phyloP scores from a whole-genome alignment of 768 basidiomycete genomes.

The Lactarius pseudohatsudake region DNA sequence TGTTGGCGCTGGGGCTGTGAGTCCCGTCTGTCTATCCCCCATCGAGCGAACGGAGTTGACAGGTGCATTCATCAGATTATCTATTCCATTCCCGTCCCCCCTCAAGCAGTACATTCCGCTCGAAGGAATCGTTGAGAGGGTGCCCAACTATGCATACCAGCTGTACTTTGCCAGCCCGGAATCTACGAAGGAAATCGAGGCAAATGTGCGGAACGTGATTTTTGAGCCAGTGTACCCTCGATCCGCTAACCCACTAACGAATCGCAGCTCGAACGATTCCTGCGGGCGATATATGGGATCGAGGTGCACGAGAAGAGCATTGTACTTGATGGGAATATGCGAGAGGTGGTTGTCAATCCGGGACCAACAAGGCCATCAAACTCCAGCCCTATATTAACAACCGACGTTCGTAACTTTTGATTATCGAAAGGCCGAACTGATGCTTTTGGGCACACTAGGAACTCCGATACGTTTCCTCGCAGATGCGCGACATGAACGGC shows the following conservation, averaged over 20 bases:
- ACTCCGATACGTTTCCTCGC: slow-evolving; percentile 48
- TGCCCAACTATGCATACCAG: slow-evolving; percentile 67
- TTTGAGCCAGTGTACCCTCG: background rate
- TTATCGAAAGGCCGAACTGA: background rate
- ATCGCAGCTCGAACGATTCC: slow-evolving; percentile 30
- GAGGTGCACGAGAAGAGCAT: slow-evolving; percentile 2
- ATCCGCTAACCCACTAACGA: slow-evolving; percentile 5
- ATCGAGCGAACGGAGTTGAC: background rate
- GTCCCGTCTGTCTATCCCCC: slow-evolving; percentile 9
- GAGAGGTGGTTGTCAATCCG: slow-evolving; percentile 17
- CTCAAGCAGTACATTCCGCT: slow-evolving; percentile 48
- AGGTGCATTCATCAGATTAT: slow-evolving; percentile 46
- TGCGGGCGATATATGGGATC: slow-evolving; percentile 24
- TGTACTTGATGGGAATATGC: slow-evolving; percentile 22
- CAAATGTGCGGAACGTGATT: slow-evolving; percentile 43
- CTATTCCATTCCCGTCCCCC: slow-evolving; percentile 67
- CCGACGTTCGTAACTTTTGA: slow-evolving; percentile 20
- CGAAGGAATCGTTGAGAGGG: slow-evolving; percentile 48
- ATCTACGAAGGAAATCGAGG: slow-evolving; percentile 56
- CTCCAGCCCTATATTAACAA: slow-evolving; percentile 19
- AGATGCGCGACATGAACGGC: slow-evolving; percentile 57
- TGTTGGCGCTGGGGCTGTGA: slow-evolving; percentile 60
- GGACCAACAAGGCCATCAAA: background rate
- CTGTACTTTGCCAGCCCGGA: slow-evolving; percentile 57
- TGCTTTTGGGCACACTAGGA: slow-evolving; percentile 44